Conservation (phyloP, 305 asterid species). For the Fraxinus platypoda region DNA sequence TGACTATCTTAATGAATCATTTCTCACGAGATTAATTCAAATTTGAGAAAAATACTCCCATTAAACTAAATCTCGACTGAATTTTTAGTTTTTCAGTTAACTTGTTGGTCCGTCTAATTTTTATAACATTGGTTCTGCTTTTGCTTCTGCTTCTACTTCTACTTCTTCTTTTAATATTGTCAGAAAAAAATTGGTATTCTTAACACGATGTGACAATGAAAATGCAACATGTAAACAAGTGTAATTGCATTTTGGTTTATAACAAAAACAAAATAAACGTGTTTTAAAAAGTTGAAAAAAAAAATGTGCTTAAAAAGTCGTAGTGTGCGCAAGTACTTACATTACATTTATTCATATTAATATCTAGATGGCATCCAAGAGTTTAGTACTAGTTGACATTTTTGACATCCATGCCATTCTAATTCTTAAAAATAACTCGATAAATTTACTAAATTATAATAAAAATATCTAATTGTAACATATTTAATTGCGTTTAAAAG, state of each 20-base stretch:
- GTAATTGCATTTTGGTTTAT: not conserved
- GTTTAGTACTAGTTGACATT: not conserved
- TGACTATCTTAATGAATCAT: not conserved
- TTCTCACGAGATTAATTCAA: not conserved
- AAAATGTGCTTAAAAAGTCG: not conserved
- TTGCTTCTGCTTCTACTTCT: too few species aligned
- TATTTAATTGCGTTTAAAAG: not conserved
- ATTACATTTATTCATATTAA: too few species aligned
- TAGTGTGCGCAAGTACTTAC: not conserved
- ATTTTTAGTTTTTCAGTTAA: not conserved
- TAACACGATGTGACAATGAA: not conserved
- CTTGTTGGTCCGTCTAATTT: not conserved
- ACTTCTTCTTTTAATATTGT: too few species aligned
- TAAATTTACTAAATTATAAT: too few species aligned
- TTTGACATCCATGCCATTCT: not conserved
- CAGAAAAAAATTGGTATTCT: too few species aligned
- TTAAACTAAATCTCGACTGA: not conserved
- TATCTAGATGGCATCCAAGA: not conserved
- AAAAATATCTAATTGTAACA: too few species aligned
- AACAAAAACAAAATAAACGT: not conserved
- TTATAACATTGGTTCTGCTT: too few species aligned
- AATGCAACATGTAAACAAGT: not conserved
- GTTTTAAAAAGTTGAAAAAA: not conserved
- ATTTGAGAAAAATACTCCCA: too few species aligned
- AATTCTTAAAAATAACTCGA: not conserved